A percentile compares a stretch with the other conserved stretches of the same genome.
These are phyloP conservation scores for Bipolaris bicolor DNA, from an alignment of 2,329 filamentous ascomycete species.

Conservation along the genomic window DNA sequence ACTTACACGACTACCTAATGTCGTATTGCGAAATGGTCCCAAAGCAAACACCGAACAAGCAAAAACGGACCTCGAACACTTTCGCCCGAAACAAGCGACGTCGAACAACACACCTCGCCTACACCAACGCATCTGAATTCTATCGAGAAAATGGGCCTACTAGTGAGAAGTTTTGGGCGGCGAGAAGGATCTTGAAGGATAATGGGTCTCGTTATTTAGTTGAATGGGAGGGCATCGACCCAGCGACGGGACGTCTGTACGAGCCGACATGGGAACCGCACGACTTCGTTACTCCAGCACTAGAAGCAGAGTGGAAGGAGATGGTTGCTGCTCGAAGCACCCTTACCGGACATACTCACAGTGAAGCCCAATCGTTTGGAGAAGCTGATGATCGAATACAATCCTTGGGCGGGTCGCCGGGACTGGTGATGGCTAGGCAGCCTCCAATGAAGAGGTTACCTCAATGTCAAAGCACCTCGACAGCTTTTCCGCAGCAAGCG, in stretches of 20 bases:
- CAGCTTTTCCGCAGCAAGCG: conserved; percentile 9
- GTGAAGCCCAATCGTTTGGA: conserved; percentile 7
- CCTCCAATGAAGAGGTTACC: background rate
- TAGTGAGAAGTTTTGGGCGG: conserved; percentile 11
- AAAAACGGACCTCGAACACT: conserved; percentile 8
- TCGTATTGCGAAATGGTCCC: conserved; percentile 9
- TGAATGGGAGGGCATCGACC: conserved; percentile 10
- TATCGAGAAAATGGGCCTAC: background rate
- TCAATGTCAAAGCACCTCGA: conserved; percentile 3
- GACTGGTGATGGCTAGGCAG: background rate
- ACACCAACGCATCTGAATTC: conserved; percentile 3
- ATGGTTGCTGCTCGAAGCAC: conserved; percentile 7
- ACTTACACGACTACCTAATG: conserved; percentile 1
- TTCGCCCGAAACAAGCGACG: conserved; percentile 5
- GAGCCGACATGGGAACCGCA: conserved; percentile 11
- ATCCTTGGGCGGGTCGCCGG: conserved; percentile 4
- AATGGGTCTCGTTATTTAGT: conserved; percentile 11
- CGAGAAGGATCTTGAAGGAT: conserved; percentile 11
- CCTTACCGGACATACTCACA: conserved; percentile 3
- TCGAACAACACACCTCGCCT: conserved; percentile 3
- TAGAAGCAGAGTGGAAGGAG: conserved; percentile 12
- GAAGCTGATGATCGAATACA: conserved; percentile 3
- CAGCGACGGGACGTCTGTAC: conserved; percentile 7
- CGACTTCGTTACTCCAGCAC: conserved; percentile 11
- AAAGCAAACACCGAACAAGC: conserved; percentile 10